Evolutionary conservation across 805 yeast genomes (phyloP), one percentile per base, ranked within the genome.

Genomic region (Wickerhamomyces canadensis): DNA sequence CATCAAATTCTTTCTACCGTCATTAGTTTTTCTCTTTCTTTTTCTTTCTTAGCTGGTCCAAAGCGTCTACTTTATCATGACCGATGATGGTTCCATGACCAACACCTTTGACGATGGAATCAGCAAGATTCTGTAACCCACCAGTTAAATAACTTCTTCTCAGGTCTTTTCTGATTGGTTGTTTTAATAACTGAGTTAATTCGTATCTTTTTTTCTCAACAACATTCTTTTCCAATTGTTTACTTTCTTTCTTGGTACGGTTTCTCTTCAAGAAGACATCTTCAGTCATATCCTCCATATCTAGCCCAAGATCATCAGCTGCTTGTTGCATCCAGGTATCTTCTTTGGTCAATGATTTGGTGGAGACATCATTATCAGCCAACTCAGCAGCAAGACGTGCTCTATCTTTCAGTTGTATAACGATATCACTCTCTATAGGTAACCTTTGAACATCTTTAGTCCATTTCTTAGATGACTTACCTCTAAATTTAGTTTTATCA

Each of bases 301-400:
- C 96, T 27, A 89, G 62, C 8, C 95, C 98, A 38, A 93, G 68
- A 35, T 93, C 98, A 36, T 84, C 93, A 0, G 98, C 98, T 0
- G 96, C 97, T 54, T 86, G 78, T 41, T 76, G 73, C 42, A 88
- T 67, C 97, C 98, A 88, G 18, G 76, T 67, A 38, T 78, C 78
- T 46, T 87, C 93, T 50, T 81, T 83, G 27, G 67, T 68, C 24
- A 76, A 60, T 5, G 84, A 73, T 15, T 80, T 73, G 3, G 74
- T 60, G 3, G 80, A 74, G 13, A 80, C 65, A 27, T 76, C 77
- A 14, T 85, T 68, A 46, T 85, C 95, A 0, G 94, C 89, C 35
- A 93, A 64, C 50, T 79, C 74, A 17, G 81, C 70, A 6, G 97
- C 85, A 27, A 89, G 51, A 9, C 57, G 62, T 19, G 80, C 78